Conservation (phyloP, 768 basidiomycete genomes). For the Podaxis rugospora region DNA sequence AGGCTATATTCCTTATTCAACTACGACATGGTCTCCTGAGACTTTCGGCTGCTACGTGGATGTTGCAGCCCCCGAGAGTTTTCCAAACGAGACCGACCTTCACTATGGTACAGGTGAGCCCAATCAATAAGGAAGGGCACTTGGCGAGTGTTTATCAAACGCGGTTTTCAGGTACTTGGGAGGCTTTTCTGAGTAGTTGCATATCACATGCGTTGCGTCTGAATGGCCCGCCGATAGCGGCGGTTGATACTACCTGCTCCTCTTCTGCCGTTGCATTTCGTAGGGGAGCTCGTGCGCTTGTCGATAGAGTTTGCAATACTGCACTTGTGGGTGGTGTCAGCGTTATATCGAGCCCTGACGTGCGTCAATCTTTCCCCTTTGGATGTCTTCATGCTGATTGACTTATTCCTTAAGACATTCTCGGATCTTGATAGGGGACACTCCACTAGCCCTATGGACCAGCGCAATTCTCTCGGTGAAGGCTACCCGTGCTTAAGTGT, state of each 20-base stretch:
- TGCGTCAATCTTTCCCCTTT: constrained; percentile 26
- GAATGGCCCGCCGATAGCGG: constrained; percentile 67
- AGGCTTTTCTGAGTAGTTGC: constrained; percentile 66
- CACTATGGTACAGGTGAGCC: constrained; percentile 63
- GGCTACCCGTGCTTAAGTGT: constrained; percentile 71
- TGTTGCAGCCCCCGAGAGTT: constrained; percentile 66
- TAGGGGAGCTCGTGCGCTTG: constrained; percentile 62
- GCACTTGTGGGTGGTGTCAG: constrained; percentile 77
- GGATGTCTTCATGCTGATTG: not conserved
- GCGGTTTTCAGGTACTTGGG: constrained; percentile 49
- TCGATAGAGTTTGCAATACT: constrained; percentile 58
- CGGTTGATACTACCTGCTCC: constrained; percentile 74
- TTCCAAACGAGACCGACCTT: constrained; percentile 57
- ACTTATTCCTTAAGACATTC: constrained; percentile 46
- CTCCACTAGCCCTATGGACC: constrained; percentile 62
- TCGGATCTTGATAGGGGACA: constrained; percentile 64
- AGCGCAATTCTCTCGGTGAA: constrained; percentile 71
- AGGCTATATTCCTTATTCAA: constrained; percentile 62
- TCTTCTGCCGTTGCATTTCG: constrained; percentile 65
- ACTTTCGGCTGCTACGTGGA: constrained; percentile 65
- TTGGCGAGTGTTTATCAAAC: not conserved
- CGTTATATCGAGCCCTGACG: constrained; percentile 65
- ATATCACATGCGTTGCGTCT: constrained; percentile 66
- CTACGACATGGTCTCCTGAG: constrained; percentile 45
- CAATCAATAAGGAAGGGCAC: not conserved